phyloP scores from a whole-genome alignment of 306 rosid species.

The Pyrus betulifolia region DNA sequence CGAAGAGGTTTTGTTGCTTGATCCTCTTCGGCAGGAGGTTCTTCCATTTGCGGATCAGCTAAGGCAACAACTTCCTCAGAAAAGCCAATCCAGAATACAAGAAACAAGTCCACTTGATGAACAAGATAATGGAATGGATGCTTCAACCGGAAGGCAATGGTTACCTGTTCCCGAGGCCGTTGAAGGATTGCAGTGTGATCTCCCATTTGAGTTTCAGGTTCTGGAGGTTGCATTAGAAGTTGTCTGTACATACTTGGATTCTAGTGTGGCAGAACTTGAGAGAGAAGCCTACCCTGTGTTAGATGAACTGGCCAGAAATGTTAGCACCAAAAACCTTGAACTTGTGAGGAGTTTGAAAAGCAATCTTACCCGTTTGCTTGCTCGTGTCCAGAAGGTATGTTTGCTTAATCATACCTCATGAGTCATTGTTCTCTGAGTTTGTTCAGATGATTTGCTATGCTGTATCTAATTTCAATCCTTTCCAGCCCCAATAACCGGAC shows the following conservation, averaged over 20 bases:
- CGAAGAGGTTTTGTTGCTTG: conserved; percentile 80
- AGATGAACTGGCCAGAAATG: conserved; percentile 92
- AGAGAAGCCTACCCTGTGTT: conserved; percentile 83
- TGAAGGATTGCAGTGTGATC: conserved; percentile 73
- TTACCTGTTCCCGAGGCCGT: conserved; percentile 50
- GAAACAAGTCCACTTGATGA: conserved; percentile 37
- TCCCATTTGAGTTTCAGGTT: conserved; percentile 95
- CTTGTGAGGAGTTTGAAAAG: conserved; percentile 93
- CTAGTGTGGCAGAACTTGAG: conserved; percentile 83
- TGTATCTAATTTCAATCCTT: not conserved
- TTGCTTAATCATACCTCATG: not conserved
- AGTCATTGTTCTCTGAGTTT: not conserved
- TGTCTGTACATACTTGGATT: conserved; percentile 73
- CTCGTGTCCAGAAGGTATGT: conserved; percentile 88
- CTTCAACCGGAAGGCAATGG: conserved; percentile 40
- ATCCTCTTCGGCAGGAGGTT: conserved; percentile 79
- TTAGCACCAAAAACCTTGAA: conserved; percentile 96
- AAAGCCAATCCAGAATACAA: conserved; percentile 11
- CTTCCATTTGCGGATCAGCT: conserved; percentile 93
- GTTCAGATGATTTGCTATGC: not conserved
- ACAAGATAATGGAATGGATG: conserved; percentile 49
- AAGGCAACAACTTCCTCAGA: conserved; percentile 57
- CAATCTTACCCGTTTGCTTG: conserved; percentile 85
- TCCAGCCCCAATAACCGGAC: not conserved
- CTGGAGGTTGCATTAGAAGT: conserved; percentile 90